A percentile compares a stretch with the other conserved stretches of the same genome.
Evolutionary conservation across 805 yeast genomes (phyloP).

Genomic region (Lipomyces kockii): DNA sequence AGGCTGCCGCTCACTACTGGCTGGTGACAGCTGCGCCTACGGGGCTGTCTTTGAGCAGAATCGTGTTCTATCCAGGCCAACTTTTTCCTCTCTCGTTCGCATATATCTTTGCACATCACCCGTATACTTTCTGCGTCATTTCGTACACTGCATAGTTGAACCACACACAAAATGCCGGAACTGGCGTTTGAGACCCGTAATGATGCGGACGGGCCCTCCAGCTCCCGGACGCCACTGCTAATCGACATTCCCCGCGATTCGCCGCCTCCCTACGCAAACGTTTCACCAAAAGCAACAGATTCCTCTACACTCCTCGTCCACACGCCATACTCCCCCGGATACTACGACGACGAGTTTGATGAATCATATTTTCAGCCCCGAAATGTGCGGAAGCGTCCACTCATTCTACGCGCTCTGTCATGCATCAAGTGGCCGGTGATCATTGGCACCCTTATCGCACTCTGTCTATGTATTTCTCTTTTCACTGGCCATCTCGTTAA

Average conservation of each 20-base stretch:
- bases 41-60: background rate
- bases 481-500: slow-evolving; percentile 15
- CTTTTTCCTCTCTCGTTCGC: background rate
- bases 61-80: background rate
- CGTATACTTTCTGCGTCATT: background rate
- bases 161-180: slow-evolving; percentile 10
- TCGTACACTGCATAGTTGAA: background rate
- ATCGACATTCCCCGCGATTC: slow-evolving; percentile 22
- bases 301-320: slow-evolving; percentile 26
- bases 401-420: slow-evolving; percentile 13
- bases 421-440: slow-evolving; percentile 23
- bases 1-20: background rate
- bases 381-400: background rate
- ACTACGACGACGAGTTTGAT: slow-evolving; percentile 24
- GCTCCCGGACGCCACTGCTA: slow-evolving; percentile 19
- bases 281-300: slow-evolving; percentile 21
- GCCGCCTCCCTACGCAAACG: slow-evolving; percentile 29
- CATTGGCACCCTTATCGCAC: slow-evolving; percentile 8
- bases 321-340: slow-evolving; percentile 31
- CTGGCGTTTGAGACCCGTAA: slow-evolving; percentile 14
- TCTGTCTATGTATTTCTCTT: slow-evolving; percentile 12
- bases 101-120: background rate
- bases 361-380: slow-evolving; percentile 13
- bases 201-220: background rate
- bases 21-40: background rate